Evolutionary conservation across 2,329 filamentous ascomycete species (phyloP).

Genomic region (Diaporthe helianthi): DNA sequence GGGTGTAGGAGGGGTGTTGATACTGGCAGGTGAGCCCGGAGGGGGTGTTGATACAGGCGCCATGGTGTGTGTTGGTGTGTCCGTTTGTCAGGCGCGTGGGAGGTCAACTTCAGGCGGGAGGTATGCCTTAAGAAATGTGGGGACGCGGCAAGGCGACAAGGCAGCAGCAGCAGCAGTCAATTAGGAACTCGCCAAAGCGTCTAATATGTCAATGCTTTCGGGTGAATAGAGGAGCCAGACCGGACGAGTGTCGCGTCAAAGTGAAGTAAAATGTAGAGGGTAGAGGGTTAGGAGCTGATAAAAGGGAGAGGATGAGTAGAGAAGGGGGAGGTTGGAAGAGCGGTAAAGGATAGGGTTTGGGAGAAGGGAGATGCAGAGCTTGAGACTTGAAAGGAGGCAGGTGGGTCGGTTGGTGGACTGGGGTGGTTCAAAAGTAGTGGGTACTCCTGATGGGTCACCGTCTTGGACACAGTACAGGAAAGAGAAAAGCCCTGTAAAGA

Average conservation of each 20-base stretch:
- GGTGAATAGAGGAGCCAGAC: background rate
- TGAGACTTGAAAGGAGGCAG: background rate
- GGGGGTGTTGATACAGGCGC: slow-evolving; percentile 60
- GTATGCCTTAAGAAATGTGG: slow-evolving; percentile 1
- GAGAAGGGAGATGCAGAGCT: background rate
- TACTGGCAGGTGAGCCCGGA: slow-evolving; percentile 53
- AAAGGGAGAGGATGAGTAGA: slow-evolving; percentile 7
- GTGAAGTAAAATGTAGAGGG: background rate
- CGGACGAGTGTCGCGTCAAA: background rate
- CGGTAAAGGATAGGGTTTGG: background rate
- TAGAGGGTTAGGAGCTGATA: slow-evolving; percentile 36
- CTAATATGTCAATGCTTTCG: slow-evolving; percentile 6
- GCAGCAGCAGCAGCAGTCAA: background rate
- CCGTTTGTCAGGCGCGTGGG: slow-evolving; percentile 7
- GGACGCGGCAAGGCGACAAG: background rate
- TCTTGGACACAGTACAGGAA: background rate
- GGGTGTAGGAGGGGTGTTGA: slow-evolving; percentile 74
- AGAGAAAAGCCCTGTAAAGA: background rate
- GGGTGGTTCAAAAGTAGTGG: background rate
- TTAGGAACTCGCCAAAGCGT: background rate
- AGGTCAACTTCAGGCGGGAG: background rate
- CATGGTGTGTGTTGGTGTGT: slow-evolving; percentile 15
- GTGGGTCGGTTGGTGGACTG: background rate
- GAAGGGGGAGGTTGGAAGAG: background rate
- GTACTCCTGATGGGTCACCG: background rate